Conservation (phyloP, 768 basidiomycete species). For the Amanita subjunquillea region DNA sequence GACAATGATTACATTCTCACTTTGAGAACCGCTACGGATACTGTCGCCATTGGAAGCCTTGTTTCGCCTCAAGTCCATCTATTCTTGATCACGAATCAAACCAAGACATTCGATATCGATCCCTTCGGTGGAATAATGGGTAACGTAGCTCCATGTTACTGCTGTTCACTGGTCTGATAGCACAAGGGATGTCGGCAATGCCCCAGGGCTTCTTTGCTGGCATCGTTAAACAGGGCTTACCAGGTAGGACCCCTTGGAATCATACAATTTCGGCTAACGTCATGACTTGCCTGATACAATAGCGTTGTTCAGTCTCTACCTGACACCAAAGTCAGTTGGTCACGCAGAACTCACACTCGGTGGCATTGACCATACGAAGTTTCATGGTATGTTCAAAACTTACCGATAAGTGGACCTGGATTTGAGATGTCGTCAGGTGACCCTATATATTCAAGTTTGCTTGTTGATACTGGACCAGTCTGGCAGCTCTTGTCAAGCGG, state of each 20-base stretch:
- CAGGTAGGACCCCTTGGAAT: slow-evolving; percentile 23
- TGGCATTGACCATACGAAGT: slow-evolving; percentile 43
- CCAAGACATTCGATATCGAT: slow-evolving; percentile 38
- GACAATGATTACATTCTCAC: slow-evolving; percentile 29
- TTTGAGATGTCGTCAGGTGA: slow-evolving; percentile 19
- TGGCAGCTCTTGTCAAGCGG: slow-evolving; percentile 38
- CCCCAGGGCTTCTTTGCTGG: slow-evolving; percentile 38
- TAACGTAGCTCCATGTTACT: slow-evolving; percentile 7
- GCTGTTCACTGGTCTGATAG: neutral
- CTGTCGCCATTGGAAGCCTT: too few relatives aligned
- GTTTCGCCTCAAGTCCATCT: slow-evolving; percentile 11
- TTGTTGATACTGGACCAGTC: slow-evolving; percentile 12
- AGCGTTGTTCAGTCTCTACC: slow-evolving; percentile 42
- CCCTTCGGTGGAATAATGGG: slow-evolving; percentile 46
- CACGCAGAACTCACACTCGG: slow-evolving; percentile 35
- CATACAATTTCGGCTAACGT: neutral
- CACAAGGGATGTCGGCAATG: neutral
- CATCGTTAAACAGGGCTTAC: slow-evolving; percentile 36
- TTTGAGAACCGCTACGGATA: too few relatives aligned
- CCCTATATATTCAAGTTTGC: slow-evolving; percentile 31
- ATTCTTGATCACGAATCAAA: slow-evolving; percentile 45
- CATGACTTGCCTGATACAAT: slow-evolving; percentile 2
- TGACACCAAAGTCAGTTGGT: slow-evolving; percentile 37
- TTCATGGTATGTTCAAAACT: neutral
- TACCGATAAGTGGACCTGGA: slow-evolving; percentile 11